Evolutionary conservation across 768 basidiomycete species (phyloP).

Genomic region (Psilocybe subaeruginosa): DNA sequence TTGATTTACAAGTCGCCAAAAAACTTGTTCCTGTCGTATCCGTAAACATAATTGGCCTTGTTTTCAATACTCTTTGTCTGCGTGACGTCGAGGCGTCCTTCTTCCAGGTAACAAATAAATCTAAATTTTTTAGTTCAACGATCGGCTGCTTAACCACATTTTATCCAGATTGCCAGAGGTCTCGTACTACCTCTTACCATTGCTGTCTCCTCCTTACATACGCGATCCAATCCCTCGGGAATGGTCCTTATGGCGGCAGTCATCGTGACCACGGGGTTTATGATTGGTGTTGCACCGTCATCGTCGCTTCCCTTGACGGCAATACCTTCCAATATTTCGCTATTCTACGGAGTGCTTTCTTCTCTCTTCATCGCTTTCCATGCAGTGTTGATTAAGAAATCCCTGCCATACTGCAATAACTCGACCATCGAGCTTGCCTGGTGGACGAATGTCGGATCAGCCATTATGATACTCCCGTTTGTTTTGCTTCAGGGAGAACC

Average conservation of each 20-base stretch:
- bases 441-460: constrained; percentile 78
- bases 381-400: constrained; percentile 74
- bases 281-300: constrained; percentile 72
- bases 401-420: constrained; percentile 68
- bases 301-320: constrained; percentile 40
- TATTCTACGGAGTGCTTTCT: constrained; percentile 72
- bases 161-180: constrained; percentile 76
- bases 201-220: constrained; percentile 63
- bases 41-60: constrained; percentile 74
- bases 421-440: constrained; percentile 76
- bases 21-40: constrained; percentile 65
- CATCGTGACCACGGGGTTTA: constrained; percentile 75
- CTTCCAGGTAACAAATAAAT: constrained; percentile 60
- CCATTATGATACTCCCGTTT: constrained; percentile 64
- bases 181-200: constrained; percentile 86
- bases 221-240: constrained; percentile 52
- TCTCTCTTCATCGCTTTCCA: constrained; percentile 79
- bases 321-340: constrained; percentile 56
- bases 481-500: constrained; percentile 61
- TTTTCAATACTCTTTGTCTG: constrained; percentile 81
- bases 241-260: constrained; percentile 61
- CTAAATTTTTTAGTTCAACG: neutral
- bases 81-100: constrained; percentile 80
- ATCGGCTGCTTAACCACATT: neutral
- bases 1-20: constrained; percentile 54